Evolutionary conservation across 306 rosid genomes (phyloP).

Genomic region (Castanospermum australe): DNA sequence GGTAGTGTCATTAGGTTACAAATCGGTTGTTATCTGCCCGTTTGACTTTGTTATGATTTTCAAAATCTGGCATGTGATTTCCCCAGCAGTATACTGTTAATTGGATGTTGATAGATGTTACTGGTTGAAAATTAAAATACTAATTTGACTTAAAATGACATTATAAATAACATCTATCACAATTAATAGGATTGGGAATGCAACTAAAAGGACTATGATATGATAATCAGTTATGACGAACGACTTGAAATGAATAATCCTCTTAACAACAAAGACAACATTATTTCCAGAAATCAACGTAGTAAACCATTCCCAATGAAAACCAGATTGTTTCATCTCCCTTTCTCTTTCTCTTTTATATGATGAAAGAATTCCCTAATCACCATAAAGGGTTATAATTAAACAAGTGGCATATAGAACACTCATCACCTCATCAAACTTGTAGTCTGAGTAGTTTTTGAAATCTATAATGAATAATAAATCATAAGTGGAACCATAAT

Average conservation of each 20-base stretch:
- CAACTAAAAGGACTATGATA: not conserved
- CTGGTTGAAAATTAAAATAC: not conserved
- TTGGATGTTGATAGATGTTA: slow-evolving; percentile 21
- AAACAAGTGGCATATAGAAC: not conserved
- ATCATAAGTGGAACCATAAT: not conserved
- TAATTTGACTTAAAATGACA: slow-evolving; percentile 3
- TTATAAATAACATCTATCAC: slow-evolving; percentile 10
- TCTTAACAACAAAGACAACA: not conserved
- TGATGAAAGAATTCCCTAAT: not conserved
- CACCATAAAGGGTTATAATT: not conserved
- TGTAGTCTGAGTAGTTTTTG: not conserved
- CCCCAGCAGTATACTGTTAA: not conserved
- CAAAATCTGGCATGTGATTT: not conserved
- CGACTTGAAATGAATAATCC: not conserved
- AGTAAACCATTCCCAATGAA: not conserved
- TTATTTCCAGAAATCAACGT: not conserved
- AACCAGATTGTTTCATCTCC: not conserved
- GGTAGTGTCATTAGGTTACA: not conserved
- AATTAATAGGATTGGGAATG: slow-evolving; percentile 6
- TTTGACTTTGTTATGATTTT: not conserved
- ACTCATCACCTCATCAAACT: not conserved
- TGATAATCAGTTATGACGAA: not conserved
- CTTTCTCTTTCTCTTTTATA: not conserved
- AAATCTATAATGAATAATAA: not conserved
- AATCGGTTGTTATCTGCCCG: not conserved